phyloP scores from a whole-genome alignment of 1,284 basidiomycete species.

The Puccinia polysora region DNA sequence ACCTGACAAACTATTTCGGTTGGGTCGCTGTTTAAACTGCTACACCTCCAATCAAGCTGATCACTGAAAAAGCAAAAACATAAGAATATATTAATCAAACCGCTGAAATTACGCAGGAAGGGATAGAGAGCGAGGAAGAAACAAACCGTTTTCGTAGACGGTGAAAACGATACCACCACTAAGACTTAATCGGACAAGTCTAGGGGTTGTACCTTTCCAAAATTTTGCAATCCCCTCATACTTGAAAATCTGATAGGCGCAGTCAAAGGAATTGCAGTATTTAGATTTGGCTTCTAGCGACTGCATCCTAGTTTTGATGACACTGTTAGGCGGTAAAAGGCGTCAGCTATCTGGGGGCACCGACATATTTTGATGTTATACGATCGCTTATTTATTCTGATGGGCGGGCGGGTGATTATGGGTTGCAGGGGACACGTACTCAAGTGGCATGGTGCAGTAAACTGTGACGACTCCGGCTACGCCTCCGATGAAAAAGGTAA shows the following conservation, averaged over 20 bases:
- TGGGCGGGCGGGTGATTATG: not conserved
- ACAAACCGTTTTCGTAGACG: conserved; percentile 68
- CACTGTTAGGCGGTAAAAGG: conserved; percentile 57
- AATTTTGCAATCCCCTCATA: conserved; percentile 57
- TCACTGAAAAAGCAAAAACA: not conserved
- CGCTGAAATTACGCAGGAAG: no score
- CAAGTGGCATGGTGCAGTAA: conserved; percentile 56
- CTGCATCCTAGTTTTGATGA: conserved; percentile 98
- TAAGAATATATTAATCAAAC: not conserved
- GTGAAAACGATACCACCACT: conserved; percentile 94
- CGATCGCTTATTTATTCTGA: not conserved
- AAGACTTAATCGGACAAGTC: conserved; percentile 76
- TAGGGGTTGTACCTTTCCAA: conserved; percentile 92
- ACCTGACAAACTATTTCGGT: no score
- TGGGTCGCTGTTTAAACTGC: no score
- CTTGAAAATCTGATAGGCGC: conserved; percentile 81
- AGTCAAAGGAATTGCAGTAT: conserved; percentile 90
- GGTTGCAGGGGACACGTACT: not conserved
- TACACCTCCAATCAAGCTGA: conserved; percentile 7
- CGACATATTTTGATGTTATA: conserved; percentile 16
- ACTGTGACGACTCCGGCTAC: conserved; percentile 91
- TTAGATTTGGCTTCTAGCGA: conserved; percentile 73
- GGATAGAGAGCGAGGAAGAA: conserved; percentile 49
- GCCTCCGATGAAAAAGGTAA: conserved; percentile 91
- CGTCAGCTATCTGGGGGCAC: not conserved